These are phyloP conservation scores for Vinca minor DNA, from an alignment of 257 asterid genomes.

Conservation along the genomic window DNA sequence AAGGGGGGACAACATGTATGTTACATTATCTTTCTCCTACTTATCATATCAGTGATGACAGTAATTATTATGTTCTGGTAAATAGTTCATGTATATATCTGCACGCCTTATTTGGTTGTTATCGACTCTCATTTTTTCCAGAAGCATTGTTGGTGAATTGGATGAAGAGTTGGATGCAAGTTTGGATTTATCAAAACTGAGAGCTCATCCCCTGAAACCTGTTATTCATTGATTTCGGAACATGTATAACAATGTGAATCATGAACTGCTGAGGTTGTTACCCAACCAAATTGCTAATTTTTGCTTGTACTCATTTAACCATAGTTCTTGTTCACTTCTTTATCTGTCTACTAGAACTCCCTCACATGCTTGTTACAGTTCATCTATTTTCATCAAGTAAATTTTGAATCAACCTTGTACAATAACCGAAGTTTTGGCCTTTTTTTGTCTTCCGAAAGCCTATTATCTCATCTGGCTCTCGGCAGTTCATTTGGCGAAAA, in stretches of 20 bases:
- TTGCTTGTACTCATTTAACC: constrained; percentile 5
- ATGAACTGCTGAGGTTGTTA: neutral
- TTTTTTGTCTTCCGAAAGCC: no score
- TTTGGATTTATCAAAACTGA: constrained; percentile 78
- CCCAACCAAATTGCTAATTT: neutral
- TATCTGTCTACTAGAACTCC: neutral
- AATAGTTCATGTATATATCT: constrained; percentile 1
- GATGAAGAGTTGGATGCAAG: constrained; percentile 89
- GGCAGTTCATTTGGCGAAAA: no score
- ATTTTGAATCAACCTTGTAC: no score
- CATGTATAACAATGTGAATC: constrained; percentile 13
- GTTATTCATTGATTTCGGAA: constrained; percentile 54
- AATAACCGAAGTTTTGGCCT: no score
- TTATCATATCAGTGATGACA: neutral
- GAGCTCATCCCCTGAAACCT: constrained; percentile 96
- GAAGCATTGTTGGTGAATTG: constrained; percentile 90
- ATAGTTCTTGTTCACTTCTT: neutral
- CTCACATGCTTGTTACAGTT: no score
- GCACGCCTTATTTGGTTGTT: constrained; percentile 1
- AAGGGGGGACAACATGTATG: constrained; percentile 94
- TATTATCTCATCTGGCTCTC: no score
- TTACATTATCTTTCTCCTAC: neutral
- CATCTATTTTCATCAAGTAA: no score
- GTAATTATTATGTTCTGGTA: neutral
- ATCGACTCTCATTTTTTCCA: constrained; percentile 20